These are phyloP conservation scores for Sordariomycetes sp. DNA, from an alignment of 2,329 filamentous ascomycete genomes.

Conservation along the genomic window DNA sequence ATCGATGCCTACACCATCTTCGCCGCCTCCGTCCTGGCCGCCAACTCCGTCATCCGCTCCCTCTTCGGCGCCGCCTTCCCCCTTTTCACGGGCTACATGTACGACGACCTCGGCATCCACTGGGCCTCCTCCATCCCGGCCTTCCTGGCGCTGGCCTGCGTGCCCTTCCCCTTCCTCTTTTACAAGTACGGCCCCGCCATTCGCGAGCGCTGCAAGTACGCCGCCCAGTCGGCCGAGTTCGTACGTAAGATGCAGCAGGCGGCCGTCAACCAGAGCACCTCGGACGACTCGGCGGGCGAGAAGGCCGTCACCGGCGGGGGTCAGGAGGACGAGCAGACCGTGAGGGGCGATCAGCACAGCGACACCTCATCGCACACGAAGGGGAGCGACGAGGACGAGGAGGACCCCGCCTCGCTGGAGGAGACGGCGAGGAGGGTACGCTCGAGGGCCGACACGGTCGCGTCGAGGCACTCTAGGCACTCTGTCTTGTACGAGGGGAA, in stretches of 20 bases:
- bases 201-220: conserved; percentile 4
- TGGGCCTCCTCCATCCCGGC: conserved; percentile 65
- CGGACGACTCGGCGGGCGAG: background rate
- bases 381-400: background rate
- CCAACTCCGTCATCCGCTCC: conserved; percentile 58
- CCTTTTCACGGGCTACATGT: conserved; percentile 53
- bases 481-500: background rate
- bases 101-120: conserved; percentile 50
- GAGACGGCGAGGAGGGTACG: background rate
- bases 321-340: background rate
- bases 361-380: background rate
- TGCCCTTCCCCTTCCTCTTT: conserved; percentile 66
- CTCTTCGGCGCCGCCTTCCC: conserved; percentile 62
- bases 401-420: background rate
- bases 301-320: background rate
- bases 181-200: conserved; percentile 49
- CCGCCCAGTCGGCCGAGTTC: background rate
- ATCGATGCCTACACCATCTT: conserved; percentile 63
- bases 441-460: background rate
- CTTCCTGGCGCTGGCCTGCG: conserved; percentile 57
- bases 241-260: background rate
- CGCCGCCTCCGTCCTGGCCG: conserved; percentile 62
- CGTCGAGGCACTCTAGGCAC: background rate
- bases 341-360: background rate
- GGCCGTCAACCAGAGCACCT: background rate